Conservation (phyloP, 2,329 filamentous ascomycete genomes). For the Penicillium frequentans region DNA sequence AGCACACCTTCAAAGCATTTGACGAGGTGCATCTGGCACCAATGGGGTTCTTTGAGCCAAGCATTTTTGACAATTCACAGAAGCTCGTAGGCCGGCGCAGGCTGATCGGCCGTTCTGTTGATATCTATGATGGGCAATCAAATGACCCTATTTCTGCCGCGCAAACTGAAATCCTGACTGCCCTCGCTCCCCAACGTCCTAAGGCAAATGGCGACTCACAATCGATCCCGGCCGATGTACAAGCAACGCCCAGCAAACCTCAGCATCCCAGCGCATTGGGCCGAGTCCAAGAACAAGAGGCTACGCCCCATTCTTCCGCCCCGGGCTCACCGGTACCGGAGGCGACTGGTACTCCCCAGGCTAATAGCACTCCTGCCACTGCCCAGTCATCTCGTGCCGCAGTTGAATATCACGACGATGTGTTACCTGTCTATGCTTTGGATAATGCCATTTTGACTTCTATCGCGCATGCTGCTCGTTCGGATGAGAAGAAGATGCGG, state of each 20-base stretch:
- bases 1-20: constrained; percentile 95
- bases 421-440: constrained; percentile 78
- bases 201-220: constrained; percentile 41
- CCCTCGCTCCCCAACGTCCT: constrained; percentile 45
- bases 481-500: constrained; percentile 88
- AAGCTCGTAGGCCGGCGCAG: constrained; percentile 80
- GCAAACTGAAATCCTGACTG: constrained; percentile 66
- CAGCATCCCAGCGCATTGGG: constrained; percentile 70
- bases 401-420: constrained; percentile 68
- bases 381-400: constrained; percentile 40
- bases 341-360: constrained; percentile 65
- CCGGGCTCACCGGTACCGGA: constrained; percentile 87
- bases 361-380: constrained; percentile 46
- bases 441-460: constrained; percentile 88
- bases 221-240: constrained; percentile 27
- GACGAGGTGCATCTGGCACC: constrained; percentile 93
- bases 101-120: constrained; percentile 82
- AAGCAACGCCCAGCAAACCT: constrained; percentile 49
- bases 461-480: constrained; percentile 81
- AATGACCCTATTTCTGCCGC: constrained; percentile 88
- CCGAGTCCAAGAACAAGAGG: constrained; percentile 67
- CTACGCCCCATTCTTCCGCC: constrained; percentile 79
- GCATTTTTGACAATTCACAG: constrained; percentile 76
- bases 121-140: constrained; percentile 88
- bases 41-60: constrained; percentile 90